Percentiles rank a stretch among this genome's conserved stretches.
Conservation (phyloP, 106 monocot genomes). For the Iris macrosiphon region DNA sequence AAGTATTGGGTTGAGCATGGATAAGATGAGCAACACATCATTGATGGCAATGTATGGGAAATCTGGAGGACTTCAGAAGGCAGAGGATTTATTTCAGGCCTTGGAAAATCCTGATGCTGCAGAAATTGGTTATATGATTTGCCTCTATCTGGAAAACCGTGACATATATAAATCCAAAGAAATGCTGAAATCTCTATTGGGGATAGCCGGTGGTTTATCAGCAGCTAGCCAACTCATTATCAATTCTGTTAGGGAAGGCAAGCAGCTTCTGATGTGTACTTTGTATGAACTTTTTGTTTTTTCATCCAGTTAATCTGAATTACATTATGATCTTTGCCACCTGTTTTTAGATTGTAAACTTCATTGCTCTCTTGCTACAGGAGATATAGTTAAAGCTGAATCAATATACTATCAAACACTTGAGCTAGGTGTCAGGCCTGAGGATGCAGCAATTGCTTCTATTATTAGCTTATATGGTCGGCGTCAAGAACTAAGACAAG, state of each 20-base stretch:
- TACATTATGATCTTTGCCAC: not conserved
- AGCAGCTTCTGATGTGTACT: conserved; percentile 15
- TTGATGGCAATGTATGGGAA: conserved; percentile 68
- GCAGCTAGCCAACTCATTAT: conserved; percentile 55
- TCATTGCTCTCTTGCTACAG: conserved; percentile 34
- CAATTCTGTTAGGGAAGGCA: conserved; percentile 83
- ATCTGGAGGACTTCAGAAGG: conserved; percentile 53
- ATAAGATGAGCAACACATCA: conserved; percentile 47
- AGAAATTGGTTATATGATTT: conserved; percentile 54
- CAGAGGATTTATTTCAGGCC: conserved; percentile 47
- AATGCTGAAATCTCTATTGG: conserved; percentile 47
- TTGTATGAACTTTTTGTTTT: conserved; percentile 10
- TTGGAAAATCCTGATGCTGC: conserved; percentile 51
- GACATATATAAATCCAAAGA: conserved; percentile 31
- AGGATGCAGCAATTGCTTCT: conserved; percentile 58
- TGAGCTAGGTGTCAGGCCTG: conserved; percentile 46
- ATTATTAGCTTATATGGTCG: conserved; percentile 59
- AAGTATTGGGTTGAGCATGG: conserved; percentile 31
- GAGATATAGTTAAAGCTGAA: conserved; percentile 38
- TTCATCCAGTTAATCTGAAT: conserved; percentile 1
- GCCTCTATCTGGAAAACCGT: conserved; percentile 47
- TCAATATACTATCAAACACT: conserved; percentile 29
- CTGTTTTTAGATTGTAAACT: not conserved
- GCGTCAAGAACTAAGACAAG: conserved; percentile 30
- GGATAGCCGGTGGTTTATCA: conserved; percentile 38